Base-by-base conservation (phyloP, 2,329 filamentous ascomycete genomes). In the Neonectria hederae region DNA sequence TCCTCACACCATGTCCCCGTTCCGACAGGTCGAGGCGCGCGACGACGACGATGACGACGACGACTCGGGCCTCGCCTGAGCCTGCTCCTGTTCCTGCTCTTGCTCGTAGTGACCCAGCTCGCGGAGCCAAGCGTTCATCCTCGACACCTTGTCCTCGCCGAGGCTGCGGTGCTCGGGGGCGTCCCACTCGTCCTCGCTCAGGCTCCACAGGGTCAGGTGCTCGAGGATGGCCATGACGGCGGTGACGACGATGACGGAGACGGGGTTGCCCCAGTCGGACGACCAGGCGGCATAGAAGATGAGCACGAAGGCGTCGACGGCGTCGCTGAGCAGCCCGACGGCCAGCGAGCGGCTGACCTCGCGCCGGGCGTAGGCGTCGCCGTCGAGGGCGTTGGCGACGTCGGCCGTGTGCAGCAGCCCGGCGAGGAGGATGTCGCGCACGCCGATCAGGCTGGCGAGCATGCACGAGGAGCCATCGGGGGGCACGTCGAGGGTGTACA, bases 271-370 rank as follows among this genome's bases (percentile, higher is more conserved):
- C 72, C 75, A 75, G 53, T 72, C 70, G 22, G 70, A 67, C 1
- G 72, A 72, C 72, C 75, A 76, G 1, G 75, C 76, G 19, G 75
- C 75, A 21, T 75, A 75, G 56, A 78, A 77, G 52, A 78, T 76
- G 56, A 78, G 69, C 42, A 77, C 72, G 28, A 76, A 77, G 6
- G 76, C 74, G 67, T 78, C 76, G 46, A 76, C 70, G 62, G 75
- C 75, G 69, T 78, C 76, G 65, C 74, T 76, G 22, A 77, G 71
- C 5, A 78, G 67, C 43, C 72, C 76, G 24, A 70, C 68, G 11
- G 73, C 71, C 30, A 78, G 67, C 3, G 76, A 76, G 56, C 76
- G 72, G 35, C 71, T 71, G 5, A 75, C 66, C 52, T 78, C 76
- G 53, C 72, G 71, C 43, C 69, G 66, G 28, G 64, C 67, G 19